Base-by-base conservation (phyloP, 345 rosid species). In the Combretum micranthum region DNA sequence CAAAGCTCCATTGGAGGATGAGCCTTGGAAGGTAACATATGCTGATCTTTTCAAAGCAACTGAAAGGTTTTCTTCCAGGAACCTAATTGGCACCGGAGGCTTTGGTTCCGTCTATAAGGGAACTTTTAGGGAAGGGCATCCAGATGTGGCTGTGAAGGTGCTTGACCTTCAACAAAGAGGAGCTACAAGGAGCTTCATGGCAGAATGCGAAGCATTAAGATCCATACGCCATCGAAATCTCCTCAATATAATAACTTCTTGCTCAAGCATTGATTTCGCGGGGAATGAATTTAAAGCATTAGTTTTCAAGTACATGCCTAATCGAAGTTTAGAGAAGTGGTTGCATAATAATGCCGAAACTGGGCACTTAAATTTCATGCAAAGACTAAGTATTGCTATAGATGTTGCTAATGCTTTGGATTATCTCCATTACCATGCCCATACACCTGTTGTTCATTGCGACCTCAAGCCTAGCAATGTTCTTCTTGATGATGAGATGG, bases 221-320 rank as follows among this genome's bases (percentile, higher is more conserved):
- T 54, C 19, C 16, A 52, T 71, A 13, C 72, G 80, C 52, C 89
- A 80, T 39, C 67, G 82, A 20, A 83, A 80, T 60, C 75, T 83
- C 32, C 64, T 80, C 26, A 83, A 78, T 56, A 14, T 80, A 6
- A 52, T 80, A 15, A 74, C 80, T 14, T 69, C 70, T 20, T 80
- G 89, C 66, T 76, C 80, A 0, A 78, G 86, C 62, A 44, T 68
- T 12, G 84, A 83, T 50, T 56, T 48, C 21, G 55, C 68, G 20
- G 75, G 86, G 45, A 72, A 80, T 48, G 69, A 72, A 39, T 83
- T 83, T 63, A 83, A 72, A 67, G 86, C 86, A 4, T 58, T 80
- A 13, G 49, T 80, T 4, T 73, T 61, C 32, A 71, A 78, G 46
- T 77, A 73, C 70, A 75, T 80, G 83, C 63, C 71, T 0, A 77